phyloP scores from a whole-genome alignment of 495 filamentous ascomycete species.

The Chlorociboria aeruginascens region DNA sequence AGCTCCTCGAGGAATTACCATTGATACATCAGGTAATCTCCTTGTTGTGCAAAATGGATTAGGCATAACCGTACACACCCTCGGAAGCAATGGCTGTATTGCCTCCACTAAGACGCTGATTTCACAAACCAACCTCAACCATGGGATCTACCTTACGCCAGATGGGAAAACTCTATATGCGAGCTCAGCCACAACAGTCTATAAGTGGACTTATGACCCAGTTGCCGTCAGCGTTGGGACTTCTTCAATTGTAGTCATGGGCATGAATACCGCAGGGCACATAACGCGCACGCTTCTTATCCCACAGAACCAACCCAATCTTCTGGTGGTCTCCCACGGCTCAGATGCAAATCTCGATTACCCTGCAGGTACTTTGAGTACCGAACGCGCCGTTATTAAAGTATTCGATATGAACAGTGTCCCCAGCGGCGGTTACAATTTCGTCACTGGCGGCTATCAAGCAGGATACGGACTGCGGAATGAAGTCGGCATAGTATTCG shows the following conservation, averaged over 20 bases:
- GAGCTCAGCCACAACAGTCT: conserved; percentile 41
- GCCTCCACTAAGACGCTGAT: conserved; percentile 18
- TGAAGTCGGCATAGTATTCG: conserved; percentile 51
- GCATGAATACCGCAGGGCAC: conserved; percentile 49
- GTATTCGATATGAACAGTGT: conserved; percentile 44
- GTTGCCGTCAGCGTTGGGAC: conserved; percentile 26
- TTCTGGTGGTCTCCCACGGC: conserved; percentile 50
- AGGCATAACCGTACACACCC: conserved; percentile 33
- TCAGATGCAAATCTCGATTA: conserved; percentile 50
- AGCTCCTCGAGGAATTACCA: conserved; percentile 43
- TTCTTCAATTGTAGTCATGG: conserved; percentile 35
- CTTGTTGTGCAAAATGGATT: conserved; percentile 36
- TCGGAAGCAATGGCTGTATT: conserved; percentile 26
- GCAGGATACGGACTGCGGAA: conserved; percentile 65
- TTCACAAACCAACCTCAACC: conserved; percentile 36
- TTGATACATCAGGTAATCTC: conserved; percentile 46
- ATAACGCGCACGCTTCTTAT: conserved; percentile 50
- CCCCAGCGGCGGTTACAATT: conserved; percentile 24
- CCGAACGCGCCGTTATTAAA: conserved; percentile 50
- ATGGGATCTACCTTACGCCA: conserved; percentile 51
- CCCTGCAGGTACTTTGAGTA: conserved; percentile 28
- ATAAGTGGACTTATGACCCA: conserved; percentile 46
- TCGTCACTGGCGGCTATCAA: conserved; percentile 35
- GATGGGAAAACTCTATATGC: conserved; percentile 55
- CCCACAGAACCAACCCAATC: conserved; percentile 27